These are phyloP conservation scores for Suillus fuscotomentosus DNA, from an alignment of 768 basidiomycete species.

Conservation along the genomic window DNA sequence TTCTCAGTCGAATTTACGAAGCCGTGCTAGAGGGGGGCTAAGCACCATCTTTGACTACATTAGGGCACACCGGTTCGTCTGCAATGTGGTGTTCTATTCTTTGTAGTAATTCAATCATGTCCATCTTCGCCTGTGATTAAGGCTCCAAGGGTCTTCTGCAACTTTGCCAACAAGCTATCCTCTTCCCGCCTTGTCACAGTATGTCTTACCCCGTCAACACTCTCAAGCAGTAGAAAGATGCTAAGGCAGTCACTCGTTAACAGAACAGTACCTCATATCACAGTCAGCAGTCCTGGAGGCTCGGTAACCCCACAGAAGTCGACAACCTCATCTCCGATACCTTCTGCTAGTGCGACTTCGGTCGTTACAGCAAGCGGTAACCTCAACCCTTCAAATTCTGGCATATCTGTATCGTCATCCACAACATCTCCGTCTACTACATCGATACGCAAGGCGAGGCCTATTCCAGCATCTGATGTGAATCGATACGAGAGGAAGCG, in stretches of 20 bases:
- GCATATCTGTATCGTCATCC: too few relatives aligned
- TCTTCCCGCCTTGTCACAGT: not conserved
- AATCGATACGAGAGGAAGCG: conserved; percentile 2
- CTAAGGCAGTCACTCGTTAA: not conserved
- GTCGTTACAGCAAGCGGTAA: not conserved
- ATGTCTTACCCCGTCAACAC: not conserved
- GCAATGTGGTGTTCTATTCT: not conserved
- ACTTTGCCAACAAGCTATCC: not conserved
- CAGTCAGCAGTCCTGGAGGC: not conserved
- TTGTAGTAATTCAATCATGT: not conserved
- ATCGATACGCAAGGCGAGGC: not conserved
- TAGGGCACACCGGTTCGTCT: not conserved
- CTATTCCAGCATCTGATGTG: not conserved
- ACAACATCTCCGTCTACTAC: not conserved
- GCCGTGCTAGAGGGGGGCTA: not conserved
- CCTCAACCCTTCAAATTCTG: not conserved
- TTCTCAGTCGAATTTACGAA: not conserved
- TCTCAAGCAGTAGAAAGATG: not conserved
- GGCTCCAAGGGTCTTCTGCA: not conserved
- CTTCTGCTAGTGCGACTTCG: not conserved
- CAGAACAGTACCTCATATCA: not conserved
- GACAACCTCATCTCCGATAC: not conserved
- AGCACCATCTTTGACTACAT: not conserved
- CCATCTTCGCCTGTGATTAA: not conserved
- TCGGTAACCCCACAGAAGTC: not conserved